Conservation (phyloP, 192 early-diverging fungal species). For the Entophlyctis helioformis region DNA sequence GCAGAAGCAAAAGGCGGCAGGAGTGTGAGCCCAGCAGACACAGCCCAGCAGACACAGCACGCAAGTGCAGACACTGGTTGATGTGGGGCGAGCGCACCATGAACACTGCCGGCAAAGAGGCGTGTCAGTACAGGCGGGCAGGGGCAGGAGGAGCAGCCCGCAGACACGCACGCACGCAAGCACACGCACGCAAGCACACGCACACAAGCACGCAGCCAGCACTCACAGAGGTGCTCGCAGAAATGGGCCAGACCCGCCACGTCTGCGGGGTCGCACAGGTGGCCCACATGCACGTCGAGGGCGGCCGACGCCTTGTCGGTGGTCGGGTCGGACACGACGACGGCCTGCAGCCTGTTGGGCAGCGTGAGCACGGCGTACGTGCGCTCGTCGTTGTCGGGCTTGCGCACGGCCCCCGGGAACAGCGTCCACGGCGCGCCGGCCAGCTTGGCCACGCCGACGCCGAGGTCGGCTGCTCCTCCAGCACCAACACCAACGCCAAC, state of each 20-base stretch:
- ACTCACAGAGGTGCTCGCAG: conserved; percentile 56
- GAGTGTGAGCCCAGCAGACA: no score
- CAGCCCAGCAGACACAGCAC: no score
- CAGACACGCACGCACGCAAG: no score
- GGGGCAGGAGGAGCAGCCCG: not conserved
- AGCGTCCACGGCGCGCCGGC: no score
- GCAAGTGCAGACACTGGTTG: no score
- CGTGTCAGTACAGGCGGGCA: not conserved
- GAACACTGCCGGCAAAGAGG: conserved; percentile 6
- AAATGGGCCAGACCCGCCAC: conserved; percentile 74
- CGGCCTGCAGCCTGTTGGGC: conserved; percentile 48
- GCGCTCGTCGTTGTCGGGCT: conserved; percentile 6
- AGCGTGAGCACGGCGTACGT: conserved; percentile 21
- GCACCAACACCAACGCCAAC: no score
- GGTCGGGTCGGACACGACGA: conserved; percentile 57
- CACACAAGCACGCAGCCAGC: not conserved
- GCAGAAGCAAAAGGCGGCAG: not conserved
- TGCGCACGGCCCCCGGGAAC: not conserved
- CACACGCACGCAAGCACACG: no score
- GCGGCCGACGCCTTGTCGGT: conserved; percentile 71
- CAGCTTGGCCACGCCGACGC: no score
- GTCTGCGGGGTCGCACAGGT: conserved; percentile 62
- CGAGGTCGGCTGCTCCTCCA: no score
- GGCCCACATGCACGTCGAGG: conserved; percentile 73
- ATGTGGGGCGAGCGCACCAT: conserved; percentile 1